These are phyloP conservation scores for Rhynchosporium agropyri DNA, from an alignment of 2,329 filamentous ascomycete genomes.

Conservation along the genomic window DNA sequence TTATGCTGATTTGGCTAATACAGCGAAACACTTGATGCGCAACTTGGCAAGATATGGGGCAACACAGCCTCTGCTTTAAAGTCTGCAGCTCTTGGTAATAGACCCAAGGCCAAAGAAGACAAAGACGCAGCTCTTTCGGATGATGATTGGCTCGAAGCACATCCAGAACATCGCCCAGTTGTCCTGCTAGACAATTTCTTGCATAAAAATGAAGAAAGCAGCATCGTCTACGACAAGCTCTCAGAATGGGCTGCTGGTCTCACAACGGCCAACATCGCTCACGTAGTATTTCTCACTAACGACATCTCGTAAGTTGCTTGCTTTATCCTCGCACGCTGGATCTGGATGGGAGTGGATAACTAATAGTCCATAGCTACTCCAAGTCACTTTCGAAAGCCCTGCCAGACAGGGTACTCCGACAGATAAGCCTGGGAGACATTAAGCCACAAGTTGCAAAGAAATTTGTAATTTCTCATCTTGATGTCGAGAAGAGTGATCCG, in stretches of 20 bases:
- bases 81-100: conserved; percentile 69
- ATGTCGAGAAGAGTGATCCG: conserved; percentile 46
- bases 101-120: conserved; percentile 72
- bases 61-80: conserved; percentile 81
- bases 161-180: conserved; percentile 80
- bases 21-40: conserved; percentile 82
- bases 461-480: conserved; percentile 83
- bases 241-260: conserved; percentile 88
- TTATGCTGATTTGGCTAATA: not conserved
- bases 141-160: conserved; percentile 87
- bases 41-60: conserved; percentile 86
- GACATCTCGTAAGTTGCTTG: conserved; percentile 63
- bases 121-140: conserved; percentile 73
- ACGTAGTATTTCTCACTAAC: conserved; percentile 91
- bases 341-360: not conserved
- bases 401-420: conserved; percentile 87
- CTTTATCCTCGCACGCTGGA: not conserved
- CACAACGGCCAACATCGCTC: conserved; percentile 85
- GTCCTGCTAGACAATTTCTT: conserved; percentile 92
- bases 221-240: conserved; percentile 73
- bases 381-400: conserved; percentile 86
- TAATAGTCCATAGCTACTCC: conserved; percentile 55
- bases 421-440: conserved; percentile 83
- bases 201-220: conserved; percentile 70
- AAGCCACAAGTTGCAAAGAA: conserved; percentile 83